These are phyloP conservation scores for Arthromyces matolae DNA, from an alignment of 768 basidiomycete species.

Conservation along the genomic window DNA sequence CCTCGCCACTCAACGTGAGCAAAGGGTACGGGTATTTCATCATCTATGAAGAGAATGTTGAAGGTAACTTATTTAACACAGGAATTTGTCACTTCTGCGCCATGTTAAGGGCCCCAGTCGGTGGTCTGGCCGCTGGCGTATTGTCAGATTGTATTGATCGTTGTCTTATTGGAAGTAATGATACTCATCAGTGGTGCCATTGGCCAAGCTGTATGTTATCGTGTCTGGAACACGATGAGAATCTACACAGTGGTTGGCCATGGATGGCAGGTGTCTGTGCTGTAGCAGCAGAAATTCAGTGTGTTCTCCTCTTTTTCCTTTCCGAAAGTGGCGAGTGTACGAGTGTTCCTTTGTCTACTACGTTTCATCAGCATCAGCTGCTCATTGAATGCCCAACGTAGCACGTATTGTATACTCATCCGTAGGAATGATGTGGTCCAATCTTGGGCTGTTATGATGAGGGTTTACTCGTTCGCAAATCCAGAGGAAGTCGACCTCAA, in stretches of 20 bases:
- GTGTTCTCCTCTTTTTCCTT: conserved; percentile 55
- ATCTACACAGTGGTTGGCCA: conserved; percentile 64
- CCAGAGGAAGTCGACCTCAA: conserved; percentile 65
- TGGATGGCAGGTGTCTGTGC: conserved; percentile 82
- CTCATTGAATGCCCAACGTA: too few species aligned
- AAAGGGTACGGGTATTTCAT: conserved; percentile 44
- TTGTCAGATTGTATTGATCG: conserved; percentile 71
- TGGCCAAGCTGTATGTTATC: conserved; percentile 66
- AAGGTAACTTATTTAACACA: conserved; percentile 20
- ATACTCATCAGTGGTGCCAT: conserved; percentile 76
- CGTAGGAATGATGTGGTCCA: conserved; percentile 44
- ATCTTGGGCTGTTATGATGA: conserved; percentile 54
- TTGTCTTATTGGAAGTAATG: conserved; percentile 53
- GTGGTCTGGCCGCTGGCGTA: conserved; percentile 67
- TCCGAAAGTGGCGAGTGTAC: conserved; percentile 70
- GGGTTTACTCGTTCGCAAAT: conserved; percentile 66
- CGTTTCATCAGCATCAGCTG: too few species aligned
- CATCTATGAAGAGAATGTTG: neutral
- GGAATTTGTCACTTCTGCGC: conserved; percentile 81
- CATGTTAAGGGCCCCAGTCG: conserved; percentile 76
- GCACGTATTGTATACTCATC: conserved; percentile 66
- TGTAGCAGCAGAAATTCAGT: conserved; percentile 63
- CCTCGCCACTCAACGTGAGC: conserved; percentile 55
- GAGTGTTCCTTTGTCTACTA: too few species aligned
- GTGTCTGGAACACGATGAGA: conserved; percentile 70